A percentile compares a stretch with the other conserved stretches of the same genome.
Evolutionary conservation across 1,139 yeast species (phyloP).

Genomic region (Saccharomycopsis hybrid): DNA sequence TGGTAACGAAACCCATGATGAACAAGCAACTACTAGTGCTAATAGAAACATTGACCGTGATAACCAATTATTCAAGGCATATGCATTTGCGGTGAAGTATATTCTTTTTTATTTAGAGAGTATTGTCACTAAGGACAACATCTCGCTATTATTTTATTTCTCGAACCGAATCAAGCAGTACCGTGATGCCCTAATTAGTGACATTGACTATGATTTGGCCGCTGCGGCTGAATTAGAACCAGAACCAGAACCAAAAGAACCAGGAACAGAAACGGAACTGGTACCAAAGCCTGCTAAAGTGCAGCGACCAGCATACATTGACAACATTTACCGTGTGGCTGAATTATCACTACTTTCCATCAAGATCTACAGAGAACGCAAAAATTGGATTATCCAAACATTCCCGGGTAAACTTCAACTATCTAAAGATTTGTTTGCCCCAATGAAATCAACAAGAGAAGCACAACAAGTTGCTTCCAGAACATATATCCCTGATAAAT

Average conservation of each 20-base stretch:
- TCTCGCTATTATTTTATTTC: slow-evolving; percentile 67
- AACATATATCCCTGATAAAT: slow-evolving; percentile 43
- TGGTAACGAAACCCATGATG: slow-evolving; percentile 21
- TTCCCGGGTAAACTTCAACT: slow-evolving; percentile 77
- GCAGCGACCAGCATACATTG: slow-evolving; percentile 28
- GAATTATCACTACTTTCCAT: slow-evolving; percentile 68
- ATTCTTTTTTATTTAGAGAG: slow-evolving; percentile 53
- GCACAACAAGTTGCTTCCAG: slow-evolving; percentile 35
- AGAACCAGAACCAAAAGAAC: slow-evolving; percentile 18
- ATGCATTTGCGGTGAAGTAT: slow-evolving; percentile 49
- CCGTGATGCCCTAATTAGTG: slow-evolving; percentile 47
- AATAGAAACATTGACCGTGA: slow-evolving; percentile 23
- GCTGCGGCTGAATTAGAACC: slow-evolving; percentile 10
- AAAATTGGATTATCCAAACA: slow-evolving; percentile 65
- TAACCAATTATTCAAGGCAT: slow-evolving; percentile 34
- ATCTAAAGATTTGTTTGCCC: slow-evolving; percentile 58
- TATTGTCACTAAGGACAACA: slow-evolving; percentile 59
- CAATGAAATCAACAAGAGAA: slow-evolving; percentile 38
- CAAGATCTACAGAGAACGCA: slow-evolving; percentile 42
- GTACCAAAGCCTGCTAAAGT: slow-evolving; percentile 24
- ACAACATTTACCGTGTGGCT: slow-evolving; percentile 56
- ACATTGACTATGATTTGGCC: slow-evolving; percentile 36
- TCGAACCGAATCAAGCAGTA: slow-evolving; percentile 79
- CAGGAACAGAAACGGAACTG: slow-evolving; percentile 4
- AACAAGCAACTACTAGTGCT: slow-evolving; percentile 24